phyloP scores from a whole-genome alignment of 371 early-diverging fungal genomes.

The Conidiobolus incongruus region DNA sequence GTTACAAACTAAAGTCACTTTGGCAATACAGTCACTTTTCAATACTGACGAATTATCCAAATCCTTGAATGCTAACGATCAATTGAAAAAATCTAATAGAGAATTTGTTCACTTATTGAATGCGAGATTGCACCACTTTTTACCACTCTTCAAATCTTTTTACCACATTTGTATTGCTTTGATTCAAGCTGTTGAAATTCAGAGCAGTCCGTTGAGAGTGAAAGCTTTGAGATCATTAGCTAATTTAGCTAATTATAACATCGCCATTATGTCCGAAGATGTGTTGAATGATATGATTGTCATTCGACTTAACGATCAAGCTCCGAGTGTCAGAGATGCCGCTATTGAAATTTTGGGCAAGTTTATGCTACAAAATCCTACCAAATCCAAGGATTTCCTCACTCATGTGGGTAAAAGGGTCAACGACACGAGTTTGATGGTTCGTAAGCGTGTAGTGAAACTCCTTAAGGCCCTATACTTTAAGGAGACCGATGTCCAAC shows the following conservation, averaged over 20 bases:
- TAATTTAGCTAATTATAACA: conserved; percentile 34
- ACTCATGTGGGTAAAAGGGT: conserved; percentile 43
- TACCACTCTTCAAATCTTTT: too few relatives aligned
- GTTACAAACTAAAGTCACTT: too few relatives aligned
- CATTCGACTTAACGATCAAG: conserved; percentile 51
- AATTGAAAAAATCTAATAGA: too few relatives aligned
- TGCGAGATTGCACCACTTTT: too few relatives aligned
- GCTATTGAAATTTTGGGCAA: conserved; percentile 72
- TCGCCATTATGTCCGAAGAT: too few relatives aligned
- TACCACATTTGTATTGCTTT: too few relatives aligned
- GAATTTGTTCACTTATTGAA: too few relatives aligned
- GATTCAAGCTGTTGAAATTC: conserved; percentile 35
- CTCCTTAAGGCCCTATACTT: conserved; percentile 45
- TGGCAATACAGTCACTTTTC: too few relatives aligned
- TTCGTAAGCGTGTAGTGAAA: conserved; percentile 67
- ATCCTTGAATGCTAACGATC: too few relatives aligned
- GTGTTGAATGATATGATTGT: too few relatives aligned
- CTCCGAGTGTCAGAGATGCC: conserved; percentile 74
- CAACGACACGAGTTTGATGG: conserved; percentile 59
- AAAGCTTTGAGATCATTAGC: conserved; percentile 55
- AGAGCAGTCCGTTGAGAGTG: conserved; percentile 38
- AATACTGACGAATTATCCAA: too few relatives aligned
- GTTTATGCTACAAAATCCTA: conserved; percentile 33
- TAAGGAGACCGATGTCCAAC: conserved; percentile 15
- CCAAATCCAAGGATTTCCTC: conserved; percentile 41